Conservation (phyloP, 768 basidiomycete genomes). For the Fistulinella prunicolor region DNA sequence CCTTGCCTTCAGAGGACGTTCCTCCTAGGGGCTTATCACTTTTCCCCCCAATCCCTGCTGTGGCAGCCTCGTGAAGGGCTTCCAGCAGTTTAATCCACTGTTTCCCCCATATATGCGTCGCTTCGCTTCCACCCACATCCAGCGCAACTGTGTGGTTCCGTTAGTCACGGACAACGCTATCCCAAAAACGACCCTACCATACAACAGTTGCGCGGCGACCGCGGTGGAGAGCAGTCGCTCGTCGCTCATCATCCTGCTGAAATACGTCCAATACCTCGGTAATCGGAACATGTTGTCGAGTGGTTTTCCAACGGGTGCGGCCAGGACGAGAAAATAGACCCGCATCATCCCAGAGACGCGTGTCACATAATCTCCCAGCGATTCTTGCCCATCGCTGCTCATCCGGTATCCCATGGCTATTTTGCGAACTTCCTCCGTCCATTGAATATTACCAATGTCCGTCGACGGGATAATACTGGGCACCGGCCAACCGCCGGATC, state of each 20-base stretch:
- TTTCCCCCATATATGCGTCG: slow-evolving; percentile 63
- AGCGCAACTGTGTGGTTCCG: slow-evolving; percentile 51
- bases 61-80: slow-evolving; percentile 62
- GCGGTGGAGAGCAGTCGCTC: slow-evolving; percentile 50
- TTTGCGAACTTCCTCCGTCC: slow-evolving; percentile 38
- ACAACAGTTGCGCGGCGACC: slow-evolving; percentile 65
- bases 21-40: slow-evolving; percentile 51
- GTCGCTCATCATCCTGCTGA: slow-evolving; percentile 59
- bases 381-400: slow-evolving; percentile 48
- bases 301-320: slow-evolving; percentile 40
- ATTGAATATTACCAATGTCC: slow-evolving; percentile 49
- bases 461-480: slow-evolving; percentile 56
- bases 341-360: slow-evolving; percentile 80
- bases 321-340: slow-evolving; percentile 77
- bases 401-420: slow-evolving; percentile 60
- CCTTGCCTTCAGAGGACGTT: slow-evolving; percentile 53
- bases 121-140: slow-evolving; percentile 65
- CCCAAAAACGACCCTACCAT: slow-evolving; percentile 40
- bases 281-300: slow-evolving; percentile 49
- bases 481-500: slow-evolving; percentile 85
- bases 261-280: slow-evolving; percentile 69
- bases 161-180: slow-evolving; percentile 3
- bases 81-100: slow-evolving; percentile 77
- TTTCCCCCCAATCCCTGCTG: slow-evolving; percentile 44
- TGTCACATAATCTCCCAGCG: slow-evolving; percentile 54